Base-by-base conservation (phyloP, 192 early-diverging fungal species). In the Backusella psychrophila region DNA sequence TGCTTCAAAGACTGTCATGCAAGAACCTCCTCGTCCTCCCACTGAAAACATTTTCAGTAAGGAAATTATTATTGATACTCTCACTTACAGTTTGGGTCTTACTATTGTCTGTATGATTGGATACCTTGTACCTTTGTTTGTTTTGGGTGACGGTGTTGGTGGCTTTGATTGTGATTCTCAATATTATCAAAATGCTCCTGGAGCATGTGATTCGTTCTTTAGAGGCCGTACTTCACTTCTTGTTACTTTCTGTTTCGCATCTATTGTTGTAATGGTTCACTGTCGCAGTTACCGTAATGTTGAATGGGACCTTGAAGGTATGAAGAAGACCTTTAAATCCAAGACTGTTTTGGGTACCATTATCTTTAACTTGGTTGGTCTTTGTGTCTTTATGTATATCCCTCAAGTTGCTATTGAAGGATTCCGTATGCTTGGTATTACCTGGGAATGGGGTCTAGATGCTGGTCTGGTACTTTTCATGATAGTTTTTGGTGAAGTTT, bases 371-470 rank as follows among this genome's bases (percentile, higher is more conserved):
- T 69, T 83, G 15, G 67, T 89, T 21, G 74, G 83, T 65, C 85
- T 89, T 65, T 15, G 90, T 34, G 72, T 89, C 34, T 85, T 89
- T 69, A 78, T 91, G n/a, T 93, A 92, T 75, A 81, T 94, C n/a
- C 92, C 92, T 3, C 81, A 77, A 4, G 77, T 90, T 44, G 90
- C 89, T 79, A 84, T 85, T 34, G 73, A 76, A 73, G 90, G 88
- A 34, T 91, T 93, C 67, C 85, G 87, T 80, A 82, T 88, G 80
- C 76, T 85, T 46, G 79, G 79, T 21, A 87, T 93, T 41, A 78
- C 86, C 69, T 94, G 90, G 90, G 92, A 93, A 83, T 94, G 93
- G 93, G 91, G 89, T 68, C 73, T 93, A 46, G 85, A 87, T 56
- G 71, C 87, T n/a, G 81, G 83, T 36, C 78, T 88, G 6, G 75